These are phyloP conservation scores for Xylariaceae sp. DNA, from an alignment of 2,329 filamentous ascomycete genomes.

Conservation along the genomic window DNA sequence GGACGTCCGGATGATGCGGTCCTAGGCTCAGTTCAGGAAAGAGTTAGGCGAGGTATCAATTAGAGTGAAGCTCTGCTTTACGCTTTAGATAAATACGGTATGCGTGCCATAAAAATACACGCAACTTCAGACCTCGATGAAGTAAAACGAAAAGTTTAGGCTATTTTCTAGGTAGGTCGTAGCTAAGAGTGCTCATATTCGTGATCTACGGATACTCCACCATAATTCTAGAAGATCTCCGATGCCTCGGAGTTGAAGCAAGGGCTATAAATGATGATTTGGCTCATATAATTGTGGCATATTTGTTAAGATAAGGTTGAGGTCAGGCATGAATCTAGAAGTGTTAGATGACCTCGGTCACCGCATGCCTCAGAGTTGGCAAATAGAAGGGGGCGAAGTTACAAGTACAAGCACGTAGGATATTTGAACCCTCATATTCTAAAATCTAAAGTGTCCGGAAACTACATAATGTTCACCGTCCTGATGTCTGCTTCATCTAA, in stretches of 20 bases:
- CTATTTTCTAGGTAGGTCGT: conserved; percentile 16
- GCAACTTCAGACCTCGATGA: conserved; percentile 12
- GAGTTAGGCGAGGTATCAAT: conserved; percentile 12
- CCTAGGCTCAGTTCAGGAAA: conserved; percentile 4
- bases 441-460: neutral
- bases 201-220: no score
- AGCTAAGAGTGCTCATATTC: no score
- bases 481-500: neutral
- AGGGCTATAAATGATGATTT: no score
- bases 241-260: no score
- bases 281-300: no score
- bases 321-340: no score
- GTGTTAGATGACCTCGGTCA: no score
- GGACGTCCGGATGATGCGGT: conserved; percentile 23
- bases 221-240: no score
- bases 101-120: conserved; percentile 10
- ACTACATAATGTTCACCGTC: neutral
- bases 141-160: conserved; percentile 18
- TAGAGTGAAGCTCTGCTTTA: conserved; percentile 14
- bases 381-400: no score
- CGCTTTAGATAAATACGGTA: conserved; percentile 13
- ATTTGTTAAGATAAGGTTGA: no score
- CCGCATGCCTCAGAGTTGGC: no score
- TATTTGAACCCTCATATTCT: neutral
- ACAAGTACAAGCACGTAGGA: neutral